Conservation (phyloP, 2,329 filamentous ascomycete species). For the Sphaerulina musiva region DNA sequence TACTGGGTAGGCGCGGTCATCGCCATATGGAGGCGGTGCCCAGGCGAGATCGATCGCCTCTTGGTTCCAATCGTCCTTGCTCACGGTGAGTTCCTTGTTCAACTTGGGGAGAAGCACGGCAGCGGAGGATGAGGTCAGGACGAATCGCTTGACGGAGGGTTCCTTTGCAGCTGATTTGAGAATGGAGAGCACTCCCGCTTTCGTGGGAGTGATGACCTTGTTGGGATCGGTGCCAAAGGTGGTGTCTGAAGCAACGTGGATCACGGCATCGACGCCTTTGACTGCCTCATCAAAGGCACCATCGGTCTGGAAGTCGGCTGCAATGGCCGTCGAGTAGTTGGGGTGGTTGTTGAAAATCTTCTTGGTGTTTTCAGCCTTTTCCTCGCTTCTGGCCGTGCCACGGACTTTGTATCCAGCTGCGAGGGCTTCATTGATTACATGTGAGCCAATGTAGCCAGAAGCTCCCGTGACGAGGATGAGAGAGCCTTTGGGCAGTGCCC, state of each 20-base stretch:
- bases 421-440: constrained; percentile 29
- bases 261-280: constrained; percentile 41
- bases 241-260: constrained; percentile 43
- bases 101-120: constrained; percentile 33
- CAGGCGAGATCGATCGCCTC: constrained; percentile 32
- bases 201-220: constrained; percentile 38
- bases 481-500: constrained; percentile 22
- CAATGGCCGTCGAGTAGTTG: constrained; percentile 20
- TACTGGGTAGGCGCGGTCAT: constrained; percentile 28
- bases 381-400: constrained; percentile 24
- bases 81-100: constrained; percentile 33
- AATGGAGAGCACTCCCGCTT: constrained; percentile 27
- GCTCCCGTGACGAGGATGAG: constrained; percentile 31
- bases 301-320: constrained; percentile 21
- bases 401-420: constrained; percentile 28
- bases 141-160: constrained; percentile 39
- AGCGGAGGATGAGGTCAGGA: constrained; percentile 41
- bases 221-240: constrained; percentile 39
- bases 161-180: constrained; percentile 40
- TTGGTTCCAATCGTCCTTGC: constrained; percentile 27
- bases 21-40: constrained; percentile 27
- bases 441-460: constrained; percentile 27
- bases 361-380: constrained; percentile 20
- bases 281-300: constrained; percentile 38
- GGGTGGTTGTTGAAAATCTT: constrained; percentile 21